Evolutionary conservation across 331 rosid genomes (phyloP).

Genomic region (Malus hybrid): DNA sequence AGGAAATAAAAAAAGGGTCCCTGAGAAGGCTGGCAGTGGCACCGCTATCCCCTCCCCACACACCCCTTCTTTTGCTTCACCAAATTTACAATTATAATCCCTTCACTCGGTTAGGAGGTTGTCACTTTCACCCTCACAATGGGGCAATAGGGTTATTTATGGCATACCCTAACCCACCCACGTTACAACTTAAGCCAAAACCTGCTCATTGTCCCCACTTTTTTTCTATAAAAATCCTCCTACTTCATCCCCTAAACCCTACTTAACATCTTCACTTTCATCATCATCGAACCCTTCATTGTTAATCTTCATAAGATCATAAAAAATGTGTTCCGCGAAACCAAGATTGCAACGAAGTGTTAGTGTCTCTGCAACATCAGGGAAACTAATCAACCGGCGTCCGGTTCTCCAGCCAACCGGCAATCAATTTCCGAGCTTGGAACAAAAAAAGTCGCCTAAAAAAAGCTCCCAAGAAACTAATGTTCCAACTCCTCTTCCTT

Average conservation of each 20-base stretch:
- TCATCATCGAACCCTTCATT: neutral
- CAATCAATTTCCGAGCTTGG: constrained; percentile 20
- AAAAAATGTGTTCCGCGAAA: constrained; percentile 20
- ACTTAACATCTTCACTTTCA: constrained; percentile 5
- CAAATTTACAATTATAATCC: neutral
- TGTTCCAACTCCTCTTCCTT: neutral
- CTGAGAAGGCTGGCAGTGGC: constrained; percentile 25
- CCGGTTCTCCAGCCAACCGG: constrained; percentile 20
- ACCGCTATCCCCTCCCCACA: constrained; percentile 3
- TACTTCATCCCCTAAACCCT: neutral
- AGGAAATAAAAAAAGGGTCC: constrained; percentile 3
- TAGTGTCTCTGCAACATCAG: neutral
- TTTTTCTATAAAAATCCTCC: constrained; percentile 8
- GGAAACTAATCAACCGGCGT: constrained; percentile 8
- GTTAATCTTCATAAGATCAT: neutral
- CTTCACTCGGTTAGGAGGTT: neutral
- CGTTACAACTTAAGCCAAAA: constrained; percentile 15
- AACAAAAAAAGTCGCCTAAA: constrained; percentile 2
- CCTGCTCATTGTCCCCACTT: constrained; percentile 18
- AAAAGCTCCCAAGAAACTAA: constrained; percentile 4
- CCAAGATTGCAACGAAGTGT: neutral
- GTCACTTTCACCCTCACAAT: constrained; percentile 9
- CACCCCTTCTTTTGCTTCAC: neutral
- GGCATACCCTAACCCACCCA: constrained; percentile 19
- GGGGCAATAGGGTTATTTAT: constrained; percentile 2